Percentiles rank a stretch among this genome's conserved stretches.
These are phyloP conservation scores for Aegle marmelos DNA, from an alignment of 345 rosid genomes.

Conservation along the genomic window DNA sequence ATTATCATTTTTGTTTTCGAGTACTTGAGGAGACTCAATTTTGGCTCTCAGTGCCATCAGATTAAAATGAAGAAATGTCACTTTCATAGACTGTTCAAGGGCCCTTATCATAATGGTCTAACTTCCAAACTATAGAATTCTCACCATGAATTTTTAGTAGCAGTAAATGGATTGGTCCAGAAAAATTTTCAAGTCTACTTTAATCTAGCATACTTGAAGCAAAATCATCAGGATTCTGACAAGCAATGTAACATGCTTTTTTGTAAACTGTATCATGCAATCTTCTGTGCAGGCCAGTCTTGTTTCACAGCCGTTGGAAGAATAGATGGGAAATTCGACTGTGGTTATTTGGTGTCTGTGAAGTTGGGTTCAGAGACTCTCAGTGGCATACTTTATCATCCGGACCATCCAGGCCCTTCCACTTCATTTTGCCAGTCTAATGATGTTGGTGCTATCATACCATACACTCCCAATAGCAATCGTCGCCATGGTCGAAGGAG, in stretches of 20 bases:
- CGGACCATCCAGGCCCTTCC: slow-evolving; percentile 36
- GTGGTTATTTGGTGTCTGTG: slow-evolving; percentile 79
- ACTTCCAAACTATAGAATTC: not conserved
- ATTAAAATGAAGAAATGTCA: not conserved
- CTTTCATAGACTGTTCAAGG: not conserved
- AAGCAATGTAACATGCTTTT: not conserved
- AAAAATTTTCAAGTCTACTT: not conserved
- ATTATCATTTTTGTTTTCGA: not conserved
- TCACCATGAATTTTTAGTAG: not conserved
- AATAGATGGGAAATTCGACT: slow-evolving; percentile 87
- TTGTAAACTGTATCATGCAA: not conserved
- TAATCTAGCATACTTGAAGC: not conserved
- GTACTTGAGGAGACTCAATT: not conserved
- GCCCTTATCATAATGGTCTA: not conserved
- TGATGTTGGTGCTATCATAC: slow-evolving; percentile 32
- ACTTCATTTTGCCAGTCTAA: slow-evolving; percentile 4
- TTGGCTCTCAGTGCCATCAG: not conserved
- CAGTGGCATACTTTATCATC: slow-evolving; percentile 78
- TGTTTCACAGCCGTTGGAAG: slow-evolving; percentile 58
- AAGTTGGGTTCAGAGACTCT: slow-evolving; percentile 75
- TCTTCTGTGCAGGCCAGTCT: slow-evolving; percentile 21
- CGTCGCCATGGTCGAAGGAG: slow-evolving; percentile 26
- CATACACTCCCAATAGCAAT: slow-evolving; percentile 18
- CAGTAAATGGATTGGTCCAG: not conserved
- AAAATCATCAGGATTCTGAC: not conserved